phyloP scores from a whole-genome alignment of 768 basidiomycete genomes.

The Daedaleopsis sinensis region DNA sequence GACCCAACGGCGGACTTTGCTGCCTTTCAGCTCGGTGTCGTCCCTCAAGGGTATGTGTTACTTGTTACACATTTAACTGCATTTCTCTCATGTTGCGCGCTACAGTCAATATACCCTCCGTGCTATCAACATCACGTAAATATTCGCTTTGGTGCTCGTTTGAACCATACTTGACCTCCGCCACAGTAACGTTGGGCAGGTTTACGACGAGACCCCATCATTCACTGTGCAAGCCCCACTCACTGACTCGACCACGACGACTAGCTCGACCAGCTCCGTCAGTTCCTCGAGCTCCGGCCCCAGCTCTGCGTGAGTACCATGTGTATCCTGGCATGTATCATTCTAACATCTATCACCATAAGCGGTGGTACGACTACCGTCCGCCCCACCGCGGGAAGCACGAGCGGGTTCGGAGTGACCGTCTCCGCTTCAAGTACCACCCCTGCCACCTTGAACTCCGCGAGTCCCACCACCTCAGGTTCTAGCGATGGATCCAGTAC shows the following conservation, averaged over 20 bases:
- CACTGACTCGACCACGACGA: constrained; percentile 19
- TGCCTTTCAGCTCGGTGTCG: constrained; percentile 47
- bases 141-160: not conserved
- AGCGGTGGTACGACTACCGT: constrained; percentile 1
- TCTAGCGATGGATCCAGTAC: constrained; percentile 34
- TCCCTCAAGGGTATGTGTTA: constrained; percentile 48
- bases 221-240: constrained; percentile 45
- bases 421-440: constrained; percentile 17
- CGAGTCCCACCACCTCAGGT: constrained; percentile 26
- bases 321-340: not conserved
- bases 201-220: constrained; percentile 40
- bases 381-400: constrained; percentile 7
- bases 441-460: constrained; percentile 21
- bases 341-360: not conserved
- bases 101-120: constrained; percentile 47
- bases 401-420: constrained; percentile 23
- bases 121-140: constrained; percentile 47
- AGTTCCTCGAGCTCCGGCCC: constrained; percentile 22
- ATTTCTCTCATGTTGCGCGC: not conserved
- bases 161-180: not conserved
- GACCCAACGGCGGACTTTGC: constrained; percentile 36
- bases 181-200: constrained; percentile 44
- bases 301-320: constrained; percentile 14
- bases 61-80: not conserved
- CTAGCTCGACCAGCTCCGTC: not conserved